Base-by-base conservation (phyloP, 2,329 filamentous ascomycete species). In the Juglanconis juglandina region DNA sequence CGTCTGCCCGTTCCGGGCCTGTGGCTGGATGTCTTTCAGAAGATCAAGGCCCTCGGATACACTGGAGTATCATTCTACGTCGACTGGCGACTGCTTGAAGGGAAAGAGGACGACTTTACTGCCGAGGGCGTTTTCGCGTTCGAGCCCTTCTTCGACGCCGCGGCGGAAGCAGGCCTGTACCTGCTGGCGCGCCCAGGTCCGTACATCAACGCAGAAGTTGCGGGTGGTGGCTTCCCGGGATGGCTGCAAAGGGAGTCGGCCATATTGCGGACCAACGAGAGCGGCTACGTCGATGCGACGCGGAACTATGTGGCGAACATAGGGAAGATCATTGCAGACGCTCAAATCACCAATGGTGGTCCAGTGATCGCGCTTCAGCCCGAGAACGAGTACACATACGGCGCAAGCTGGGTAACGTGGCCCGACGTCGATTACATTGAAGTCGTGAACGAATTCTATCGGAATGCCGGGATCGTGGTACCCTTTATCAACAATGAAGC, bases 291-390 rank as follows among this genome's bases (percentile, higher is more conserved):
- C 5, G 76, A 82, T 32, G 83, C 89, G 0, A 92, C 89, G 0
- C 80, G 90, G 56, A 84, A 86, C 79, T 89, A 79, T 62, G 74
- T 71, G 2, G 72, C 78, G 6, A 78, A 85, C 8, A 81, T 93
- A 53, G 83, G 82, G 33, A 79, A 79, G 11, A 85, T 87, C 8
- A 87, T 96, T 65, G 88, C 90, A 4, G 84, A 86, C 58, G 86
- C 84, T 0, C 90, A 95, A 67, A 93, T 96, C 68, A 94, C 90
- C 1, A 90, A 93, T 56, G 91, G 89, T 0, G 91, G 91, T 0
- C 90, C 90, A 0, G 81, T 96, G 7, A 91, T 96, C 62, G 75
- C 94, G 1, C 81, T 89, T 47, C 91, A 96, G 70, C 87, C 89
- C 0, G 91, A 96, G 71, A 96, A 95, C 64, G 91, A 95, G 71